Conservation (phyloP, 441 rosid genomes). For the Hura crepitans region DNA sequence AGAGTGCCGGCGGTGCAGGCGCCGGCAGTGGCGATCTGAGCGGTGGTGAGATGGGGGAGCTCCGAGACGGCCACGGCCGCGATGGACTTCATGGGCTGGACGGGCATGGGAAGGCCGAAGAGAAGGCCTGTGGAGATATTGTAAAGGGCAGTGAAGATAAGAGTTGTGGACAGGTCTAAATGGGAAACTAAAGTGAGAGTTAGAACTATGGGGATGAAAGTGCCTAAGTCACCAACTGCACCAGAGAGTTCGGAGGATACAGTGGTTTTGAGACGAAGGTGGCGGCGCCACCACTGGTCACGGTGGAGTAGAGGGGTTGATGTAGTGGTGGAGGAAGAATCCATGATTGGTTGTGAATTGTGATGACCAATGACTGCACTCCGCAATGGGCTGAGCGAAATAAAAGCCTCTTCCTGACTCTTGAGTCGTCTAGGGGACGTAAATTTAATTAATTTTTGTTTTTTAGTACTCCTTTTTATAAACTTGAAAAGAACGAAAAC, state of each 20-base stretch:
- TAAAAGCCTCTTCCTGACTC: not conserved
- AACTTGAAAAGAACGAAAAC: too few relatives aligned
- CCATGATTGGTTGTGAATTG: conserved; percentile 4
- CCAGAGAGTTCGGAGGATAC: conserved; percentile 74
- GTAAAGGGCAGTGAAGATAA: conserved; percentile 64
- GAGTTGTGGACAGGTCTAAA: conserved; percentile 32
- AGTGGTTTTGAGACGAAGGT: conserved; percentile 37
- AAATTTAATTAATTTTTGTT: too few relatives aligned
- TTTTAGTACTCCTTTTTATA: too few relatives aligned
- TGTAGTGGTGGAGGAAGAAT: conserved; percentile 17
- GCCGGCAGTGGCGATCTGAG: conserved; percentile 50
- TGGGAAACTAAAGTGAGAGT: conserved; percentile 76
- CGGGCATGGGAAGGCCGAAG: conserved; percentile 69
- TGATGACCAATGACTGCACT: not conserved
- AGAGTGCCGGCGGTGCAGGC: conserved; percentile 48
- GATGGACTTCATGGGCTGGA: conserved; percentile 77
- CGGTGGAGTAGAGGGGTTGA: conserved; percentile 30
- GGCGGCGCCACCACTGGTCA: conserved; percentile 46
- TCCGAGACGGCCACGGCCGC: conserved; percentile 57
- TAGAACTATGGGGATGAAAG: conserved; percentile 78
- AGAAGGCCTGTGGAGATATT: conserved; percentile 56
- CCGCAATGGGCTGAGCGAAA: not conserved
- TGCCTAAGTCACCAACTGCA: conserved; percentile 87
- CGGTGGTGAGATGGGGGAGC: conserved; percentile 12
- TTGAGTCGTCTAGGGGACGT: too few relatives aligned